Percentiles rank a stretch among this genome's conserved stretches.
Conservation (phyloP, 148 eudicot species). For the Nyssa sinensis region DNA sequence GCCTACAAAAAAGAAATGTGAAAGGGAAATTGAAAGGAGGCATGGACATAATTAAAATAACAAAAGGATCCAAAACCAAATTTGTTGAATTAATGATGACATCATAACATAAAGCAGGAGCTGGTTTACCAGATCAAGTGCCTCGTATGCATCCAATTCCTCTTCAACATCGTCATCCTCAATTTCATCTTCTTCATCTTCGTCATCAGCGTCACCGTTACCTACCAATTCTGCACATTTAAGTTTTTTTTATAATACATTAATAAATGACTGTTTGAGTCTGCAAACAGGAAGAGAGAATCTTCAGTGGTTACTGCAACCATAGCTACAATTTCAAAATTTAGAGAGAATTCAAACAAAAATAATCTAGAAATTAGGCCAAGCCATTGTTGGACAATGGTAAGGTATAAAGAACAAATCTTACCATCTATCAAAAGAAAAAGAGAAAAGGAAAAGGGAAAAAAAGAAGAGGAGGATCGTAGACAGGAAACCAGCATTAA, state of each 20-base stretch:
- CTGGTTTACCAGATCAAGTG: constrained; percentile 41
- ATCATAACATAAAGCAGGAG: constrained; percentile 4
- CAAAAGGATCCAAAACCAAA: neutral
- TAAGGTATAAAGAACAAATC: neutral
- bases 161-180: constrained; percentile 72
- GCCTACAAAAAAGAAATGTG: constrained; percentile 34
- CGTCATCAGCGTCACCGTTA: constrained; percentile 50
- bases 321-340: neutral
- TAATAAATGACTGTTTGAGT: constrained; percentile 2
- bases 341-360: neutral
- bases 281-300: neutral
- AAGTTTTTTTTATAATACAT: neutral
- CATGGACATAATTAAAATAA: neutral
- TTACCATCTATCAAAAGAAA: too few species aligned
- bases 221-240: constrained; percentile 41
- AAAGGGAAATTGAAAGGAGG: neutral
- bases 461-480: neutral
- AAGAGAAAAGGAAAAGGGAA: too few species aligned
- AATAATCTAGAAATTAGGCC: neutral
- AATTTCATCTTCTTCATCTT: constrained; percentile 50
- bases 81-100: neutral
- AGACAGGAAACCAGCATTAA: neutral
- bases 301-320: neutral
- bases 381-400: neutral
- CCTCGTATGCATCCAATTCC: constrained; percentile 61